Base-by-base conservation (phyloP, 257 asterid genomes). In the Solanum gracilifrons region DNA sequence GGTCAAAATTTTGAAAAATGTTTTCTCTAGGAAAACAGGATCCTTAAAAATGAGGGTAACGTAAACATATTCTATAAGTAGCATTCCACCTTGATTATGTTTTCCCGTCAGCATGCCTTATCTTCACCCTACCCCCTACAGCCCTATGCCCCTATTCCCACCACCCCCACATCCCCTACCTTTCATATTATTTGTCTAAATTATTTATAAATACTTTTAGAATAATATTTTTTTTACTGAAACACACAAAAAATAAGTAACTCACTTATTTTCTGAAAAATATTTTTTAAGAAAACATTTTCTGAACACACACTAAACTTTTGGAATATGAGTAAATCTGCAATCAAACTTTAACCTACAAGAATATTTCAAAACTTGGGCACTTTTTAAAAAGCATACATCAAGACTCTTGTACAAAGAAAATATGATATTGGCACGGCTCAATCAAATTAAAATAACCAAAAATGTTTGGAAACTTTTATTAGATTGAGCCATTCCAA, bases 401-500 rank as follows among this genome's bases (percentile, higher is more conserved):
- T 31, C 51, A 37, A 23, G 12, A 36, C 32, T 75, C 41, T 33
- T 9, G 13, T 6, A 20, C 62, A n/a, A 25, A 39, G 84, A 21
- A 35, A 4, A 25, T 77, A 82, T 88, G 94, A 93, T 93, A 93
- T 92, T 93, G 95, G 95, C 94, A 93, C 94, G 93, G 93, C 95
- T 93, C 95, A 93, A 93, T 93, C 95, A 92, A 91, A 93, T 89
- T 89, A 93, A 93, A 92, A 25, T 15, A 35, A 77, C 64, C 84
- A 77, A 41, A 76, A 41, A 13, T 25, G 3, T 77, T 77, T 25
- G 84, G 64, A 77, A 77, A 41, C 46, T 77, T 77, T 77, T 0
- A 77, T 77, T 25, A 77, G 64, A 77, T 77, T 77, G 84, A 41
- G 62, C 25, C 84, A 77, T 77, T 41, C 84, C 84, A 77, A 77